Base-by-base conservation (phyloP, 768 basidiomycete species). In the Phallus indusiatus region DNA sequence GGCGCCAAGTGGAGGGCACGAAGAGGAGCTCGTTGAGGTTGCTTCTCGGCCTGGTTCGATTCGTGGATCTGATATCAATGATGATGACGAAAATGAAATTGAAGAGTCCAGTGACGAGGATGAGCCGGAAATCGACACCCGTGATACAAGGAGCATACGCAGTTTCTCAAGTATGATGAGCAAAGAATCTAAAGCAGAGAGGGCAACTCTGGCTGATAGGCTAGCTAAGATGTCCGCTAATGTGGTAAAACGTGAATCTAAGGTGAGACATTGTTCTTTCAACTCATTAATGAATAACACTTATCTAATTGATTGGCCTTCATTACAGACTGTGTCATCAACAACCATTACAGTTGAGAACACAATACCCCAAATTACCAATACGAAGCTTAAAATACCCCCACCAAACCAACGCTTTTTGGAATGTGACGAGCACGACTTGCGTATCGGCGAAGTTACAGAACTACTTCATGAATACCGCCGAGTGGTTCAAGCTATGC, bases 111-210 rank as follows among this genome's bases (percentile, higher is more conserved):
- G 56, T 18, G 60, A 54, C 12, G 66, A 67, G 1, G 66, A 60
- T 14, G 65, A 66, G 21, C 75, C 67, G 49, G 67, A 74, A 60
- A 64, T 72, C 53, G 68, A 64, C 50, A 71, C 76, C 59, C 61
- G 63, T n/a, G 90, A 91, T 69, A 65, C 82, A 47, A 76, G 86
- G 71, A 92, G 90, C 64, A 88, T 94, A 55, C 74, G 82, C 63
- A 94, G 91, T 68, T 93, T 94, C 66, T 86, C 85, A 74, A 92
- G 81, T 63, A 92, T 91, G 90, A 74, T 91, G 77, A 83, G 77
- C 66, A 59, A 56, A 22, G 54, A 53, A 64, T 74, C 75, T 37
- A 72, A 75, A 62, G 72, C 69, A 34, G 73, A 77, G 47, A 73
- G 91, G 57, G 86, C 84, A 70, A 94, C 83, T 64, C 71, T 97